phyloP scores from a whole-genome alignment of 257 asterid genomes.

The Avicennia marina region DNA sequence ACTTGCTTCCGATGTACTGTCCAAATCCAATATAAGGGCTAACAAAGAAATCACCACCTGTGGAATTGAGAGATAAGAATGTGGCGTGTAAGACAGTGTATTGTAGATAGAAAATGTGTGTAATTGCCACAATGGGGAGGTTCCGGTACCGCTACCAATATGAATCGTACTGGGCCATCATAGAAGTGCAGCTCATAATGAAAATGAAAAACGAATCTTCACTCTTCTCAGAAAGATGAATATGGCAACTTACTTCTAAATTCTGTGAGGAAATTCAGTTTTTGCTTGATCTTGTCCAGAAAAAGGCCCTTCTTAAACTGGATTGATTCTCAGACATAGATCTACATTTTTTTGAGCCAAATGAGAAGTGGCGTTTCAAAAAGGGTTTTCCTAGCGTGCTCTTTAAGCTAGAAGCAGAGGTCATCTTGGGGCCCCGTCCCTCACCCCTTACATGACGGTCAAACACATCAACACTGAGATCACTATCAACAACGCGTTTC shows the following conservation, averaged over 20 bases:
- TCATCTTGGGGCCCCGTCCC: constrained; percentile 49
- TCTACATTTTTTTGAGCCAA: constrained; percentile 56
- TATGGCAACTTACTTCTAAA: constrained; percentile 23
- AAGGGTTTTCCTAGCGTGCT: constrained; percentile 58
- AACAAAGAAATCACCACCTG: no score
- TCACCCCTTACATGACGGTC: constrained; percentile 52
- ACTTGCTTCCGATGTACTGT: constrained; percentile 5
- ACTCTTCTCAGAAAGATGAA: background rate
- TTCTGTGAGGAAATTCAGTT: constrained; percentile 29
- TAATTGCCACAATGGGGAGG: no score
- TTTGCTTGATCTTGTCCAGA: constrained; percentile 67
- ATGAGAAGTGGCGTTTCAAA: constrained; percentile 73
- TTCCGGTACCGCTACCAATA: no score
- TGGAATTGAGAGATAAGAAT: no score
- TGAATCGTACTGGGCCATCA: background rate
- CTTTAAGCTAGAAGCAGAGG: constrained; percentile 70
- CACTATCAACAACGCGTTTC: constrained; percentile 64
- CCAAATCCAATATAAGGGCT: no score
- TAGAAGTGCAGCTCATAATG: no score
- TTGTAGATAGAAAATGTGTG: no score
- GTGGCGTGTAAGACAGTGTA: no score
- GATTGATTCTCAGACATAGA: constrained; percentile 48
- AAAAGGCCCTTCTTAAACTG: constrained; percentile 42
- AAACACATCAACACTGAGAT: constrained; percentile 37
- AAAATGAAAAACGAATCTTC: background rate